Base-by-base conservation (phyloP, 345 rosid species). In the Populus deltoides region DNA sequence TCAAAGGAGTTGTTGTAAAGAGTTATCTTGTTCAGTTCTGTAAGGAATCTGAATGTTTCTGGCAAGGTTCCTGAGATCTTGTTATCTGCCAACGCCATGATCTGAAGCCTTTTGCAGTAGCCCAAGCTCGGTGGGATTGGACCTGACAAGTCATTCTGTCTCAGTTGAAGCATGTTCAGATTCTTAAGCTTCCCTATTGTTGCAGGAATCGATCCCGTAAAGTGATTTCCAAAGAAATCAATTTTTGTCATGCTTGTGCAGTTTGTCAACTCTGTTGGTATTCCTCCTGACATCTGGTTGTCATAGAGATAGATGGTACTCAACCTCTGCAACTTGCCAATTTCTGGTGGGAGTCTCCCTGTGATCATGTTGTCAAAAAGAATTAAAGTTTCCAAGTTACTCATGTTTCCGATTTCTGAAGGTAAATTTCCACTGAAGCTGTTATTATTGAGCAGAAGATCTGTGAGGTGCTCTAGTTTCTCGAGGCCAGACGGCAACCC, bases 101-200 rank as follows among this genome's bases (percentile, higher is more conserved):
- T 22, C 82, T 84, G 88, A 39, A 93, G 88, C 47, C 79, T 85
- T 49, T 65, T 77, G 87, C 97, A 94, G 88, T 94, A 87, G 71
- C 98, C 98, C 55, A 94, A 75, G 76, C 90, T 89, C 66, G 95
- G 86, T 15, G 98, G 98, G 78, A 94, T 72, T 20, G 89, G 86
- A 82, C 98, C 98, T 1, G 87, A 82, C 77, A 94, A 78, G 47
- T 89, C 90, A 84, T 94, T 94, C 90, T 91, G 91, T 84, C 98
- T 90, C 81, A 93, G 79, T 29, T 94, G 97, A 84, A 94, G 94
- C 69, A 87, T 65, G 66, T 83, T 85, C 13, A 94, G 92, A 51
- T 90, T 83, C 79, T 85, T 86, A 8, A 94, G 90, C 70, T 87
- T 87, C 61, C 97, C 98, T 11, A 94, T 86, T 1, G 88, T 87